Evolutionary conservation across 805 yeast genomes (phyloP).

Genomic region (Debaryomyces tyrocola): DNA sequence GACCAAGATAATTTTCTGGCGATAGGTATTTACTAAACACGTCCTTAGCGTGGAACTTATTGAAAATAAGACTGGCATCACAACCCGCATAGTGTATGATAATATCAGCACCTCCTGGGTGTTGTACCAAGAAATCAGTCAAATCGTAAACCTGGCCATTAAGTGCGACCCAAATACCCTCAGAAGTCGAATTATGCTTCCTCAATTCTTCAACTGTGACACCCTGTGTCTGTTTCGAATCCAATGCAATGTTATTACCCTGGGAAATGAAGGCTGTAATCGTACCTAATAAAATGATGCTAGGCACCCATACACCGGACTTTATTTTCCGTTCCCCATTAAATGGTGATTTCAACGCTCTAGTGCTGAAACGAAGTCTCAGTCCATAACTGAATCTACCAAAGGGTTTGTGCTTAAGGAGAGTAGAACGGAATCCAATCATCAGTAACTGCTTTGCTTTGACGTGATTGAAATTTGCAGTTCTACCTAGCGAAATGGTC

Average conservation of each 20-base stretch:
- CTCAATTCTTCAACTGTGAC: constrained; percentile 6
- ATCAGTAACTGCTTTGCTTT: neutral
- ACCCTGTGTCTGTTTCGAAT: neutral
- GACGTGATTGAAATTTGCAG: neutral
- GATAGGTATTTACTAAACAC: constrained; percentile 17
- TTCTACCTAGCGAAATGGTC: neutral
- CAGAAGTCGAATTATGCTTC: constrained; percentile 6
- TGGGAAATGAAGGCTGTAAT: neutral
- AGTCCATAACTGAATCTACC: neutral
- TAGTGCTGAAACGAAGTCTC: neutral
- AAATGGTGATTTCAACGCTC: neutral
- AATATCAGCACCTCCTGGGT: constrained; percentile 52
- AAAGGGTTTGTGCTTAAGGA: neutral
- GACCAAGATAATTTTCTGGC: constrained; percentile 19
- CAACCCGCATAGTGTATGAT: constrained; percentile 54
- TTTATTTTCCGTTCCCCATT: neutral
- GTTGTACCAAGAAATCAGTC: constrained; percentile 34
- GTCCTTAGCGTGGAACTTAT: constrained; percentile 39
- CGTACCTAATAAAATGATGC: neutral
- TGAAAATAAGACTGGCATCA: constrained; percentile 47
- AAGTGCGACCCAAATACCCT: constrained; percentile 27
- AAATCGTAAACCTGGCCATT: constrained; percentile 33
- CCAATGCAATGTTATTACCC: neutral
- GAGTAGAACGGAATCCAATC: neutral
- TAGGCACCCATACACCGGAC: neutral